Percentiles rank a stretch among this genome's conserved stretches.
These are phyloP conservation scores for Saccharum officinarum DNA, from an alignment of 176 grass and related monocot species.

Conservation along the genomic window DNA sequence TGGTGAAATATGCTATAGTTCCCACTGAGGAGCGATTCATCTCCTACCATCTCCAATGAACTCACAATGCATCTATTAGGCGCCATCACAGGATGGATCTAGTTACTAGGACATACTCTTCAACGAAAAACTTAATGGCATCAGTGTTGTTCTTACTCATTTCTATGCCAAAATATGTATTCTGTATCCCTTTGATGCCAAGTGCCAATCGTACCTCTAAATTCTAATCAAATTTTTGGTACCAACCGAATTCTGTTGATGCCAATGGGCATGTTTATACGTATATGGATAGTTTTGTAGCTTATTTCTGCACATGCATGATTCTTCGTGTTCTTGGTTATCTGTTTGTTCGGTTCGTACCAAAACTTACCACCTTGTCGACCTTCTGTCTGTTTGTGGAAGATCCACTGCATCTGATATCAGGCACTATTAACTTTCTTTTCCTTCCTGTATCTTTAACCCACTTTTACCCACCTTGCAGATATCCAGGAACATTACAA, in stretches of 20 bases:
- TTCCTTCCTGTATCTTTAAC: neutral
- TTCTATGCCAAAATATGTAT: neutral
- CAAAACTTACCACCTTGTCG: neutral
- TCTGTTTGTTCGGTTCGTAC: neutral
- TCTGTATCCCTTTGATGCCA: neutral
- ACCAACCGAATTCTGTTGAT: neutral
- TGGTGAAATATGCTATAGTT: slow-evolving; percentile 18
- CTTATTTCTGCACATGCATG: neutral
- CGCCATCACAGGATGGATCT: neutral
- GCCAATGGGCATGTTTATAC: neutral
- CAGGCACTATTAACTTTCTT: neutral
- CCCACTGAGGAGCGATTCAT: neutral
- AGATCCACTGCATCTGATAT: slow-evolving; percentile 20
- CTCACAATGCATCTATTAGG: neutral
- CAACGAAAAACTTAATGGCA: neutral
- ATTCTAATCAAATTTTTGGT: slow-evolving; percentile 8
- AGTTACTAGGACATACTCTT: neutral
- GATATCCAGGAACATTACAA: slow-evolving; percentile 94
- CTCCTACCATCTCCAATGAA: slow-evolving; percentile 8
- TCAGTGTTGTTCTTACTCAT: neutral
- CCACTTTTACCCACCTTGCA: slow-evolving; percentile 28
- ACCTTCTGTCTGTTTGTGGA: slow-evolving; percentile 25
- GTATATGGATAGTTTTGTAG: neutral
- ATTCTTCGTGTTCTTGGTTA: slow-evolving; percentile 10
- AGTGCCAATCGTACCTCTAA: neutral